These are phyloP conservation scores for Meira nashicola DNA, from an alignment of 1,284 basidiomycete species.

Conservation along the genomic window DNA sequence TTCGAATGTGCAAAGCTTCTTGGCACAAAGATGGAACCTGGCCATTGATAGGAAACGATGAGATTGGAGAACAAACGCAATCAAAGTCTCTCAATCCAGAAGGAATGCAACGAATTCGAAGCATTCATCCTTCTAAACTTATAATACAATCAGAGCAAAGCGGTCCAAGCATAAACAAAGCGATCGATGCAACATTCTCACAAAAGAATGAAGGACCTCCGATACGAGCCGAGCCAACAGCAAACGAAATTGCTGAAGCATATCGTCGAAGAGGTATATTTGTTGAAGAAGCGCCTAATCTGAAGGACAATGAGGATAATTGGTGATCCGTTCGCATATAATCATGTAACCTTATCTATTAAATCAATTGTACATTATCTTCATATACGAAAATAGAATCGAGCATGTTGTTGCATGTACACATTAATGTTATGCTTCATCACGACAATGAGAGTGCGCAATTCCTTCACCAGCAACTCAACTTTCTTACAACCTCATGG, in stretches of 20 bases:
- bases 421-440: too few relatives aligned
- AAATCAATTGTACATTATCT: too few relatives aligned
- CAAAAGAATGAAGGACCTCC: not conserved
- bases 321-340: too few relatives aligned
- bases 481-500: not conserved
- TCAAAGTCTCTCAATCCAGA: not conserved
- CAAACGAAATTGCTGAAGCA: not conserved
- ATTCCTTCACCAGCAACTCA: not conserved
- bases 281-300: not conserved
- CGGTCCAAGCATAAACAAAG: not conserved
- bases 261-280: not conserved
- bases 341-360: too few relatives aligned
- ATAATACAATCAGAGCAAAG: not conserved
- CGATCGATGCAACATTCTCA: not conserved
- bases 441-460: too few relatives aligned
- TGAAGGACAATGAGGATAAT: too few relatives aligned
- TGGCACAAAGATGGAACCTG: conserved; percentile 11
- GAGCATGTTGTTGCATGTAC: too few relatives aligned
- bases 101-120: not conserved
- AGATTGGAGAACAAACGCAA: not conserved
- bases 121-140: not conserved
- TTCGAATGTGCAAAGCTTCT: conserved; percentile 6
- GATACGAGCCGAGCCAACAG: not conserved
- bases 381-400: too few relatives aligned
- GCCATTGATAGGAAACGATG: conserved; percentile 4